Conservation (phyloP, 1,284 basidiomycete species). For the Fomitopsis schrenkii region DNA sequence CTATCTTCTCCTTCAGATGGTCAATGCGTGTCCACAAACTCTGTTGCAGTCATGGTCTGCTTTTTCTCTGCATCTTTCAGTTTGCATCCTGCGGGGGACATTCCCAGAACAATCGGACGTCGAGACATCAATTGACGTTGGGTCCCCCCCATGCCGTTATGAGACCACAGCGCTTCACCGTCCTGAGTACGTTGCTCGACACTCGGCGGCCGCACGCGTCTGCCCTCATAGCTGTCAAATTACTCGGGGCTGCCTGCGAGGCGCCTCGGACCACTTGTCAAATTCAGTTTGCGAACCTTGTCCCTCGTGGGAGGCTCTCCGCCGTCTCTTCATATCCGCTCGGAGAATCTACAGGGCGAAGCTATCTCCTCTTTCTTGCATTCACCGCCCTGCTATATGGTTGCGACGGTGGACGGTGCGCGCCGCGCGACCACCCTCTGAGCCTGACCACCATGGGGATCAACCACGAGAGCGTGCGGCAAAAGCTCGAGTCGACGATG, state of each 20-base stretch:
- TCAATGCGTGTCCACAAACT: neutral
- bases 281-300: neutral
- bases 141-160: neutral
- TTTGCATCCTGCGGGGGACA: no score
- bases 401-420: neutral
- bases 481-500: constrained; percentile 79
- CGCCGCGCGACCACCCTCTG: neutral
- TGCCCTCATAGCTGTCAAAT: neutral
- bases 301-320: constrained; percentile 2
- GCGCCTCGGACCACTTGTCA: neutral
- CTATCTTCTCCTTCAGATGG: neutral
- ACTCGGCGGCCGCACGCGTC: neutral
- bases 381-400: neutral
- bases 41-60: no score
- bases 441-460: constrained; percentile 36
- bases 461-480: constrained; percentile 47
- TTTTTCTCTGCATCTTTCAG: no score
- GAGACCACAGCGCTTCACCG: neutral
- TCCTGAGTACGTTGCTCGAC: neutral
- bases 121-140: no score
- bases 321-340: neutral
- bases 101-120: no score
- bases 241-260: neutral
- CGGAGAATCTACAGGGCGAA: neutral
- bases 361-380: neutral